Evolutionary conservation across 2,329 filamentous ascomycete species (phyloP), one percentile per base, ranked within the genome.

Genomic region (Alternaria brassicae): DNA sequence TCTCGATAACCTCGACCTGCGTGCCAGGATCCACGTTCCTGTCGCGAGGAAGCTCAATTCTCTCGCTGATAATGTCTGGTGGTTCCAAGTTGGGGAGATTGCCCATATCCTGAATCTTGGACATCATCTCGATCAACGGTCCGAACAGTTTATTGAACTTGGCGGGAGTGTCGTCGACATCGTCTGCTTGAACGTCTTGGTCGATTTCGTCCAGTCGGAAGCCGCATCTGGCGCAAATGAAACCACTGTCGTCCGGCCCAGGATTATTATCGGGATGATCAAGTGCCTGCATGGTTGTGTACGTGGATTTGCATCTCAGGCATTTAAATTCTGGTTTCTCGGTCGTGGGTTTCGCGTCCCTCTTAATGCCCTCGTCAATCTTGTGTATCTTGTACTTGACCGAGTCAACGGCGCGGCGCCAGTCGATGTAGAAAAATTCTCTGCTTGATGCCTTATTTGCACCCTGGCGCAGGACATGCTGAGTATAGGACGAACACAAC

Each of bases 351-450:
- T 91, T 88, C 15, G 91, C 91, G 58, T 92, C 89, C 15, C 89
- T 89, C 79, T 97, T 93, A 59, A 98, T 92, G 54, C 90, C 88
- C 76, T 94, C 93, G 67, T 93, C 93, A 68, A 98, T 88, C 56
- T 89, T 90, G 74, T 94, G 93, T 51, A 97, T 88, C 63, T 92
- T 90, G 86, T 91, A 99, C 78, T 99, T 99, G 80, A 97, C 96
- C 48, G 92, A 92, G 79, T 99, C 95, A 72, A 99, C 92, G 34
- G 94, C 92, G 58, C 92, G 91, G 60, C 95, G 92, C 73, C 96
- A 96, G 76, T 97, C 93, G 76, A 99, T 94, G 79, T 92, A 99
- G 81, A 96, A 99, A 84, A 97, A 99, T 63, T 94, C 96, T 71
- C 92, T 88, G 74, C 90, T 93, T 67, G 91, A 89, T 5, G 92